Evolutionary conservation across 495 filamentous ascomycete species (phyloP), one percentile per base, ranked within the genome.

Genomic region (Astrothelium macrocarpum): DNA sequence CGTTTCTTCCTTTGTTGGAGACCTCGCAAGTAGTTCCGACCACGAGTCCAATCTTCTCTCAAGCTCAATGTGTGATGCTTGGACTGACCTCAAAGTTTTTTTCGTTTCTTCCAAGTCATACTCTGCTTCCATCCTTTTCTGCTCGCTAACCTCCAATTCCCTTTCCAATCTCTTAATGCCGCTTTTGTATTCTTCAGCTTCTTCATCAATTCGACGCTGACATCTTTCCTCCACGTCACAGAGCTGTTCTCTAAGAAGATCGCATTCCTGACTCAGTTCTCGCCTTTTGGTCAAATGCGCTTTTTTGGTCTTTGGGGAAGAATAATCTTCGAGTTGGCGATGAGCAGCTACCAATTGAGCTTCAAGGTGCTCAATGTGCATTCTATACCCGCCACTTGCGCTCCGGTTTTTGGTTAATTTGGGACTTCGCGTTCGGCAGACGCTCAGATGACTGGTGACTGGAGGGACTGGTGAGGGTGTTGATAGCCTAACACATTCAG

Each of bases 361-460:
- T 36, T 71, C 68, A 5, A 71, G 62, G 36, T 68, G 64, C n/a
- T 71, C 68, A 31, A 71, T 71, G 42, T 71, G 68, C 53, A 64
- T 64, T 45, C 59, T 66, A 25, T 56, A 56, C 7, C 49, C 20
- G 4, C 49, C 49, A 16, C 49, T 56, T 5, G 49, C 10, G 16
- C 5, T 56, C 25, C 49, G 49, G 16, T 9, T 26, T 56, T 56
- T 56, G 9, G 49, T 5, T 9, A 25, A 56, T 16, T 16, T 56
- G 2, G 49, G 49, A 20, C 49, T 56, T 25, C 49, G 26, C 16
- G 25, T 26, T 29, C 49, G n/a, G 20, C 23, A 25, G 10, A 56
- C 49, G 16, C 29, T 56, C 12, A 56, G 25, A 56, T 56, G 49
- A 56, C 23, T 28, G 7, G 49, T 56, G 9, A 56, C 49, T 29